Evolutionary conservation across 2,329 filamentous ascomycete species (phyloP).

Genomic region (Ophiostoma angusticollis): DNA sequence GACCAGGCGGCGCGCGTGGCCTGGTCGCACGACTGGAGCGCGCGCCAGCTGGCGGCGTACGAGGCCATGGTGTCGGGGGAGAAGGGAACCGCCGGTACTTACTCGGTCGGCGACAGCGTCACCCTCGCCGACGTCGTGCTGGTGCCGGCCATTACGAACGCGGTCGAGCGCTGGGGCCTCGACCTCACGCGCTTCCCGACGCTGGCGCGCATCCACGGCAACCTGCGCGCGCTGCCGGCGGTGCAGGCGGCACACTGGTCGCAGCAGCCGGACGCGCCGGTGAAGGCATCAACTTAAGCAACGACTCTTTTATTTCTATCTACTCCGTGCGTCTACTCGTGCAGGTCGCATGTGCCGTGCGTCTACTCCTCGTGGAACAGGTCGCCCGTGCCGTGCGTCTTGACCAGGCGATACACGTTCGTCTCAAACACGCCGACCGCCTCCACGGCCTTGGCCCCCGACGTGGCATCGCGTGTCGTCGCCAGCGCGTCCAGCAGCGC

Average conservation of each 20-base stretch:
- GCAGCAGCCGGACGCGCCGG: slow-evolving; percentile 32
- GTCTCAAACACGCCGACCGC: slow-evolving; percentile 6
- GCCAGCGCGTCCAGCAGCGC: neutral
- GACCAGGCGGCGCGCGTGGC: slow-evolving; percentile 10
- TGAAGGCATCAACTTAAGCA: too few relatives aligned
- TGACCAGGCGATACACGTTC: slow-evolving; percentile 9
- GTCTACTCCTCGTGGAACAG: slow-evolving; percentile 11
- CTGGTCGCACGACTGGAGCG: slow-evolving; percentile 41
- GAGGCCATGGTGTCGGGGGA: slow-evolving; percentile 29
- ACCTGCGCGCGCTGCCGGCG: slow-evolving; percentile 34
- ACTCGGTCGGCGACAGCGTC: slow-evolving; percentile 41
- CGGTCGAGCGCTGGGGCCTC: slow-evolving; percentile 37
- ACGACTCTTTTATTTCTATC: neutral
- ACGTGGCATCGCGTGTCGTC: neutral
- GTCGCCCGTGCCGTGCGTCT: slow-evolving; percentile 10
- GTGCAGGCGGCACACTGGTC: slow-evolving; percentile 41
- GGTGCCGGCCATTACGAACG: slow-evolving; percentile 45
- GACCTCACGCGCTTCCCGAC: slow-evolving; percentile 35
- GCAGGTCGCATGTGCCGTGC: slow-evolving; percentile 11
- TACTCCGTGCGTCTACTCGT: too few relatives aligned
- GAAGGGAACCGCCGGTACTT: slow-evolving; percentile 32
- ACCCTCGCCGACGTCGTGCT: slow-evolving; percentile 47
- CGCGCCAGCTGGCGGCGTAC: slow-evolving; percentile 42
- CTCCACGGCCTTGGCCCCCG: slow-evolving; percentile 3
- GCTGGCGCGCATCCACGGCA: slow-evolving; percentile 31